Conservation (phyloP, 2,329 filamentous ascomycete genomes). For the Thelonectria blattea region DNA sequence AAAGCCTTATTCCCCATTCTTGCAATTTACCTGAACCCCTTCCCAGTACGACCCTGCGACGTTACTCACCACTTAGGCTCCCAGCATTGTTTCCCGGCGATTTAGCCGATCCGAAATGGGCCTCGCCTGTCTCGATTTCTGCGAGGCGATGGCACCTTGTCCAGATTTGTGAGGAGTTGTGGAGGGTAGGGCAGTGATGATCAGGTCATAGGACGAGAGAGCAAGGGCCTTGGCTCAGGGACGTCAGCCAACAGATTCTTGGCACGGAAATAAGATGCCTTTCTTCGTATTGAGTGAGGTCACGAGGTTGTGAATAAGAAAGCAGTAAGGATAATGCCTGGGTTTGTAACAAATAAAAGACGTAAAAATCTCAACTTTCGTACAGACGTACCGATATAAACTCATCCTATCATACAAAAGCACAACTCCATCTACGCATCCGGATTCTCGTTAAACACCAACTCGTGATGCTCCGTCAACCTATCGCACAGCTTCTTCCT, state of each 20-base stretch:
- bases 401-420: neutral
- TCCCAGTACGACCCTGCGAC: neutral
- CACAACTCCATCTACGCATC: neutral
- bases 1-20: neutral
- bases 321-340: too few species aligned
- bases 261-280: too few species aligned
- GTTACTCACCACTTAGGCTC: neutral
- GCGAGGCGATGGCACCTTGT: neutral
- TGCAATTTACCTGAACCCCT: neutral
- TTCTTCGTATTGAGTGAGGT: too few species aligned
- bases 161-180: neutral
- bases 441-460: constrained; percentile 17
- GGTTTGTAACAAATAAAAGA: too few species aligned
- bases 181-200: too few species aligned
- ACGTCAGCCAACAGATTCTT: too few species aligned
- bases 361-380: too few species aligned
- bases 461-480: constrained; percentile 17
- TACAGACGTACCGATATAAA: too few species aligned
- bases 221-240: too few species aligned
- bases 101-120: neutral
- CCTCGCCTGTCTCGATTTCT: neutral
- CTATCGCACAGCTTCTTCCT: constrained; percentile 16
- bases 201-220: too few species aligned
- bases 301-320: too few species aligned
- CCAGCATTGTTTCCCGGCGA: neutral